Base-by-base conservation (phyloP, 176 grass and related monocot species). In the Olyra latifolia region DNA sequence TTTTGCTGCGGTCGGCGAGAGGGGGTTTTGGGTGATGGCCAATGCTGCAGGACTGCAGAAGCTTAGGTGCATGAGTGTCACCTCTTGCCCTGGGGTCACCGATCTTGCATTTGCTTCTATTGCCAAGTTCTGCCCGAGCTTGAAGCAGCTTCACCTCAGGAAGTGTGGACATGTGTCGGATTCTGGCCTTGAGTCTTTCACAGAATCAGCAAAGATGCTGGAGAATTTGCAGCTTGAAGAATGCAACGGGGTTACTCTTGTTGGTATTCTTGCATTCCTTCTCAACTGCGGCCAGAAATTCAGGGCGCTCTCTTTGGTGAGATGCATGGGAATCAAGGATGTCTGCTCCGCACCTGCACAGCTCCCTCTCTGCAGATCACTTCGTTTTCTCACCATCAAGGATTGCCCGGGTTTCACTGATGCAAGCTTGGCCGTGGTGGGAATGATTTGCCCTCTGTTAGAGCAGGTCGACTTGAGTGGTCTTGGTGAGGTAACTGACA, bases 21-120 rank as follows among this genome's bases (percentile, higher is more conserved):
- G 88, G 72, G 97, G 97, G 0, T 99, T 93, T 30, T 99, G 93
- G 97, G 93, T 99, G 74, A 99, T 99, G 97, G 93, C 90, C 27
- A 99, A 96, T 81, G 87, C 93, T 59, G 72, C 88, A 28, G 97
- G 97, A 27, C 82, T 99, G 82, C 93, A 93, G 71, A 99, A 96
- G 9, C 68, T 99, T 40, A 89, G 62, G 78, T 95, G 80, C 72
- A 72, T 99, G 54, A 78, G 62, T 45, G 82, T 99, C 79, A 93
- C 62, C 66, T 90, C 88, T 67, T 99, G 97, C 79, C 84, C 72
- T 48, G 97, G 97, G 40, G 66, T 96, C 41, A 96, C 97, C 0
- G 91, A 99, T 86, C 90, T 96, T n/a, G 91, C 86, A 1, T 32
- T 99, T 10, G 75, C 85, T 52, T 85, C 83, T 68, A 83, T 96